Evolutionary conservation across 2,329 filamentous ascomycete species (phyloP), one percentile per base, ranked within the genome.

Genomic region (Aspergillus carbonarius): DNA sequence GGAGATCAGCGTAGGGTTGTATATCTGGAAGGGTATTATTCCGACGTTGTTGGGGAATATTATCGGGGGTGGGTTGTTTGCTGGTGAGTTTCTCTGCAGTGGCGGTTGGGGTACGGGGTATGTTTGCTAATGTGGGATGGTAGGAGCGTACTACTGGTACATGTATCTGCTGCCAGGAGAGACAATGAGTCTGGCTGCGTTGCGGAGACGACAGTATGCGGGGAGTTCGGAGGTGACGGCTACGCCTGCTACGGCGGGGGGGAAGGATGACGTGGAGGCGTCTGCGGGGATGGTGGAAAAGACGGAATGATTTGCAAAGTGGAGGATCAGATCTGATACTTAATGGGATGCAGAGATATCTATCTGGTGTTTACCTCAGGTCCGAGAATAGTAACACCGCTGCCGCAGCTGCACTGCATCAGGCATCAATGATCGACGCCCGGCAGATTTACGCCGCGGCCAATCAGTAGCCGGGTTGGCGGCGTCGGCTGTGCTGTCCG

Each of bases 11-110:
- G 76, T 82, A 0, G 74, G 78, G 0, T 72, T 83, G 40, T 86
- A 85, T 57, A 82, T 86, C 60, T 85, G 82, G 81, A 84, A 85
- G 65, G 80, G 78, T 0, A 78, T 85, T 61, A 80, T 85, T 34
- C 84, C 83, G 0, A 76, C 81, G 0, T 60, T 79, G 2, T 62
- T 85, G 1, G 83, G 83, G 0, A 85, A 85, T 60, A 79, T 83
- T 15, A 64, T 85, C 2, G 83, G 83, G 0, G 83, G 83, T 1
- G 76, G 72, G 0, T 42, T 84, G 2, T 85, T 85, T 62, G 79
- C 79, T n/a, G 82, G 78, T 71, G 42, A 48, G 68, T 64, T n/a
- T 27, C 6, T n/a, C n/a, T 42, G 6, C 40, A 8, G n/a, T n/a
- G n/a, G n/a, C n/a, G n/a, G n/a, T n/a, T n/a, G n/a, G n/a, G n/a